These are phyloP conservation scores for Ashbya aceris DNA, from an alignment of 1,139 yeast species.

Conservation along the genomic window DNA sequence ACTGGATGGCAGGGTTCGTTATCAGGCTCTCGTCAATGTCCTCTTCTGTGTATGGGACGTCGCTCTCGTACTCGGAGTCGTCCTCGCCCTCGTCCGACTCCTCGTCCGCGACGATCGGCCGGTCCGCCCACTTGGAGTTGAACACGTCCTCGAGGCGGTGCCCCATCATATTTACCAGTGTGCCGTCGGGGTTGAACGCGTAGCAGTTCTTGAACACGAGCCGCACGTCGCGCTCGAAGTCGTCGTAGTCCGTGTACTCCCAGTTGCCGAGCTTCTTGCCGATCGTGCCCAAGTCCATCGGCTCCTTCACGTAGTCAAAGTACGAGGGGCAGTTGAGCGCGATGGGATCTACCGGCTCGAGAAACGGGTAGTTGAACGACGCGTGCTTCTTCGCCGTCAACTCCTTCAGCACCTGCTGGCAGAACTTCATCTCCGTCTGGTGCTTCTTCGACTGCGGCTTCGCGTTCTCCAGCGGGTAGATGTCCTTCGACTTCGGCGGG, in stretches of 20 bases:
- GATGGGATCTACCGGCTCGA: constrained; percentile 91
- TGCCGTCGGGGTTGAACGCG: constrained; percentile 87
- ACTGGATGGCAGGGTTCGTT: constrained; percentile 81
- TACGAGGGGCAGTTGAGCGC: constrained; percentile 90
- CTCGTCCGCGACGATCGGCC: constrained; percentile 46
- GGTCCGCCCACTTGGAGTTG: constrained; percentile 80
- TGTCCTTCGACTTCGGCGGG: constrained; percentile 91
- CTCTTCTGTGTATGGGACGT: constrained; percentile 46
- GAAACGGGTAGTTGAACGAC: constrained; percentile 77
- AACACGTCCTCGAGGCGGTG: constrained; percentile 79
- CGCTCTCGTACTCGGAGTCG: constrained; percentile 38
- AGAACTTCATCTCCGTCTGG: constrained; percentile 82
- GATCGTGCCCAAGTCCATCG: constrained; percentile 92
- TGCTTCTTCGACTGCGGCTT: constrained; percentile 88
- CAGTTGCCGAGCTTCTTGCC: constrained; percentile 73
- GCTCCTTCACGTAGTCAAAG: constrained; percentile 72
- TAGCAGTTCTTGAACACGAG: constrained; percentile 84
- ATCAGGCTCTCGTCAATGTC: constrained; percentile 64
- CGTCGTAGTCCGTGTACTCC: constrained; percentile 81
- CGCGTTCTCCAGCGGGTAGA: constrained; percentile 59
- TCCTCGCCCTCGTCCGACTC: constrained; percentile 30
- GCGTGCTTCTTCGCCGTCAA: constrained; percentile 75
- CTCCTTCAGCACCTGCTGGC: constrained; percentile 76
- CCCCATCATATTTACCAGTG: constrained; percentile 94
- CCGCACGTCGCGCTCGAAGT: constrained; percentile 74